Evolutionary conservation across 768 basidiomycete species (phyloP).

Genomic region (Termitomyces sp.): DNA sequence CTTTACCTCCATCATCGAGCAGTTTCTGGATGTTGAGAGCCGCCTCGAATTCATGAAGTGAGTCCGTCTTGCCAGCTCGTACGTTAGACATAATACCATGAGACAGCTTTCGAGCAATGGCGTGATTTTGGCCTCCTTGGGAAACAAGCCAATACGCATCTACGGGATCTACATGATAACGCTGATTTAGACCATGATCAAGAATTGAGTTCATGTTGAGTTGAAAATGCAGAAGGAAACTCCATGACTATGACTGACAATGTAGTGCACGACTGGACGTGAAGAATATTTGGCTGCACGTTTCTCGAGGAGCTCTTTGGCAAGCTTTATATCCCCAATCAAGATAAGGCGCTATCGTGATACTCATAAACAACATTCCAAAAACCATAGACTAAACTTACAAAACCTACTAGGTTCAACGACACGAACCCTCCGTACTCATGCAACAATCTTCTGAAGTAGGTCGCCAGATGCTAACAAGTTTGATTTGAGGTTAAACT

Average conservation of each 20-base stretch:
- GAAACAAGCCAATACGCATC: conserved; percentile 2
- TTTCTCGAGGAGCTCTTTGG: background rate
- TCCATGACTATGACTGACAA: background rate
- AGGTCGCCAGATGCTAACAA: background rate
- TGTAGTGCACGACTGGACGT: background rate
- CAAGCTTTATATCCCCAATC: background rate
- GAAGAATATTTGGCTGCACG: background rate
- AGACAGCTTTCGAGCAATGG: conserved; percentile 1
- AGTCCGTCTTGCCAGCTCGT: background rate
- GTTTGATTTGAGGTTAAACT: no score
- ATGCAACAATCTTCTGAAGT: background rate
- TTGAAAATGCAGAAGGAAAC: background rate
- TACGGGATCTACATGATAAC: background rate
- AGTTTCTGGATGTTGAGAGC: background rate
- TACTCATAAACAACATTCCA: background rate
- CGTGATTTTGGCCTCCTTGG: background rate
- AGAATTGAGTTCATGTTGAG: background rate
- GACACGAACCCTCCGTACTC: background rate
- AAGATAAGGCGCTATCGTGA: background rate
- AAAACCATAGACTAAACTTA: background rate
- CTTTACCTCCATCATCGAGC: background rate
- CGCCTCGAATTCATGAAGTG: background rate
- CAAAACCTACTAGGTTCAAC: background rate
- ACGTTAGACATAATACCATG: background rate
- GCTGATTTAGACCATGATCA: background rate